Conservation (phyloP, 75 land plant species). For the Sequoiadendron giganteum region DNA sequence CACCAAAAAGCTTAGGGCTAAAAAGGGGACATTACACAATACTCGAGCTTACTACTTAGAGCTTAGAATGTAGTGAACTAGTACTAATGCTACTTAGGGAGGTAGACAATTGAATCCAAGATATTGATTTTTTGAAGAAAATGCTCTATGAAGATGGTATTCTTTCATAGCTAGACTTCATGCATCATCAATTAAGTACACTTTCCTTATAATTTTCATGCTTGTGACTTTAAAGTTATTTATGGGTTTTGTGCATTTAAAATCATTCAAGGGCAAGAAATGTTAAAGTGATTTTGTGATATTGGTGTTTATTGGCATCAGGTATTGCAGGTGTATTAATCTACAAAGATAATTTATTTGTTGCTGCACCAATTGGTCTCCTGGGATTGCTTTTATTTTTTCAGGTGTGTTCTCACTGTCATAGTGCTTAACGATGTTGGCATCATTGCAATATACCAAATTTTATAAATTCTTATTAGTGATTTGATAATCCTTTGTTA, state of each 20-base stretch:
- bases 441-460: background rate
- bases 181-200: background rate
- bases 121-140: background rate
- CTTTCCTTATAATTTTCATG: background rate
- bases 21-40: too few relatives aligned
- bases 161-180: background rate
- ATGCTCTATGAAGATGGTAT: conserved; percentile 7
- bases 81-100: background rate
- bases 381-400: conserved; percentile 79
- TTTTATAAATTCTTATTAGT: background rate
- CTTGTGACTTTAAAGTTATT: background rate
- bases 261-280: background rate
- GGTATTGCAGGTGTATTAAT: conserved; percentile 73
- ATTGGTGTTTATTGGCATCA: conserved; percentile 18
- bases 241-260: background rate
- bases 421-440: background rate
- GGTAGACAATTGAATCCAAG: background rate
- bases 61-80: background rate
- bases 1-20: too few relatives aligned
- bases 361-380: conserved; percentile 81
- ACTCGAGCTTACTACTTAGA: background rate
- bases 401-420: conserved; percentile 51
- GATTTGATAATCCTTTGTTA: background rate
- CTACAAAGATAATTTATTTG: conserved; percentile 66
- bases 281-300: conserved; percentile 3